A percentile compares a stretch with the other conserved stretches of the same genome.
Evolutionary conservation across 2,329 filamentous ascomycete genomes (phyloP).

Genomic region (Colletotrichum orbiculare): DNA sequence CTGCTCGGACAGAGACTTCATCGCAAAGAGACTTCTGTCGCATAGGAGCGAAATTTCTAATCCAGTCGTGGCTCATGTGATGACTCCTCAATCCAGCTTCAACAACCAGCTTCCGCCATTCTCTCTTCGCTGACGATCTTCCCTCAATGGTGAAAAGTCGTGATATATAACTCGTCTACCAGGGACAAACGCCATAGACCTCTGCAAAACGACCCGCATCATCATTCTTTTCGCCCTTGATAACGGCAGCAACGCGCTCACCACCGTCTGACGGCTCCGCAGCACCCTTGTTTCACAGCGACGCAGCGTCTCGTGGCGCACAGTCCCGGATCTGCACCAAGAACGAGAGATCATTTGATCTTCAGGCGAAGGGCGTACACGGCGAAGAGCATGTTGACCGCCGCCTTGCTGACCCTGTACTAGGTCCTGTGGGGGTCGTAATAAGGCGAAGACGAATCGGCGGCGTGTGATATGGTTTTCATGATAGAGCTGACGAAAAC

Average conservation of each 20-base stretch:
- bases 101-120: no score
- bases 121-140: no score
- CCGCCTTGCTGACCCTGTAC: slow-evolving; percentile 53
- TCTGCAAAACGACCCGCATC: not conserved
- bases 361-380: slow-evolving; percentile 46
- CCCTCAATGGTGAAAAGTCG: no score
- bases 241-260: slow-evolving; percentile 3
- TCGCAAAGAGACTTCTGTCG: no score
- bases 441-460: slow-evolving; percentile 42
- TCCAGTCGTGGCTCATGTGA: no score
- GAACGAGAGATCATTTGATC: not conserved
- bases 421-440: slow-evolving; percentile 42
- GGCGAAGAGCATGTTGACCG: slow-evolving; percentile 52
- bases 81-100: no score
- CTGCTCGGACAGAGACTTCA: no score
- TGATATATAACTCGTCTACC: not conserved
- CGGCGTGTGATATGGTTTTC: slow-evolving; percentile 45
- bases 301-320: slow-evolving; percentile 14
- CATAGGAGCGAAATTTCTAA: no score
- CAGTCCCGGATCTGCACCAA: slow-evolving; percentile 12
- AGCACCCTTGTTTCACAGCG: slow-evolving; percentile 6
- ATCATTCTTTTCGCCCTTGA: slow-evolving; percentile 1
- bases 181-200: slow-evolving; percentile 5
- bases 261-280: slow-evolving; percentile 9
- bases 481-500: slow-evolving; percentile 48